A percentile compares a stretch with the other conserved stretches of the same genome.
Conservation (phyloP, 768 basidiomycete species). For the Mrakia hoshinonis region DNA sequence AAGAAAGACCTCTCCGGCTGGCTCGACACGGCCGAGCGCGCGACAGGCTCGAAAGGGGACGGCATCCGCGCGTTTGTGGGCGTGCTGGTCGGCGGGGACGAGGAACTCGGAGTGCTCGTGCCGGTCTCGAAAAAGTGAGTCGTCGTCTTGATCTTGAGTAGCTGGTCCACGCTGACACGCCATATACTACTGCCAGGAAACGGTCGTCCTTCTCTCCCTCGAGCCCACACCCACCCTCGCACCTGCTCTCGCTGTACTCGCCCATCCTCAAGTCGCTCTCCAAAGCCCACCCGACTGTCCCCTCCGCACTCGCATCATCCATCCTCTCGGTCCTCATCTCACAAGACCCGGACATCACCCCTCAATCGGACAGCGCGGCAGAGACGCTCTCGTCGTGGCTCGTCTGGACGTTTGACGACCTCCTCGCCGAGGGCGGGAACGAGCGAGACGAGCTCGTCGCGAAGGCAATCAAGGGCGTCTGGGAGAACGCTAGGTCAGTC, state of each 20-base stretch:
- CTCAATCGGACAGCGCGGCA: neutral
- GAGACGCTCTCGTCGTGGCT: constrained; percentile 15
- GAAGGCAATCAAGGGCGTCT: constrained; percentile 7
- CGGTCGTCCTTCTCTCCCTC: constrained; percentile 8
- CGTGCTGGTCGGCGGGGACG: constrained; percentile 39
- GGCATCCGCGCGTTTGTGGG: constrained; percentile 40
- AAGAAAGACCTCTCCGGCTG: constrained; percentile 50
- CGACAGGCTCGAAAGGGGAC: constrained; percentile 37
- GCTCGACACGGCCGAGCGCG: constrained; percentile 36
- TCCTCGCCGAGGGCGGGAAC: neutral
- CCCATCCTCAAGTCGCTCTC: constrained; percentile 17
- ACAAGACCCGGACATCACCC: too few species aligned
- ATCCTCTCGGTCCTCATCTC: neutral
- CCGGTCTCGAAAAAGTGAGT: constrained; percentile 75
- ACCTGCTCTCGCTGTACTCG: constrained; percentile 18
- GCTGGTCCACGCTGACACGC: neutral
- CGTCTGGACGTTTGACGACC: constrained; percentile 19
- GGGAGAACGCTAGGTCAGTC: constrained; percentile 11
- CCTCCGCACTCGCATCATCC: neutral
- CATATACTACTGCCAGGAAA: neutral
- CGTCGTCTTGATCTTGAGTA: neutral
- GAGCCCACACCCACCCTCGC: constrained; percentile 5
- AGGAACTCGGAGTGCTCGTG: constrained; percentile 62
- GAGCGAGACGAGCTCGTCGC: neutral
- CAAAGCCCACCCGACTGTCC: constrained; percentile 4